These are phyloP conservation scores for Peterozyma toletana DNA, from an alignment of 805 yeast species.

Conservation along the genomic window DNA sequence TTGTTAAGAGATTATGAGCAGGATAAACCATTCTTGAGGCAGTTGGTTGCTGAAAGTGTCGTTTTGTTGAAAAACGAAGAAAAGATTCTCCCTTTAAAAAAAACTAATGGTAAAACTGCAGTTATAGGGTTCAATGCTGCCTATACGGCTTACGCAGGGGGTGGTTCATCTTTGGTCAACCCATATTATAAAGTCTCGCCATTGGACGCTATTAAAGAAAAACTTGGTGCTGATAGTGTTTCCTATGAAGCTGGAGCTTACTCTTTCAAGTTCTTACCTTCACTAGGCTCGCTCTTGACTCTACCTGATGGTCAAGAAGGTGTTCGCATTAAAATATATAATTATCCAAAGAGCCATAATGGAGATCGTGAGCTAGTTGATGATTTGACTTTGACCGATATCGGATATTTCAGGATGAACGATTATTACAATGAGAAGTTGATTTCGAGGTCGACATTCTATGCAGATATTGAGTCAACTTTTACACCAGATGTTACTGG, in stretches of 20 bases:
- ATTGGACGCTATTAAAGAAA: slow-evolving; percentile 32
- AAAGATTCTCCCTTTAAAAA: slow-evolving; percentile 35
- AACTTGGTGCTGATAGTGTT: slow-evolving; percentile 14
- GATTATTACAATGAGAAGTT: slow-evolving; percentile 21
- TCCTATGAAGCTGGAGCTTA: slow-evolving; percentile 28
- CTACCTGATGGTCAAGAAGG: slow-evolving; percentile 16
- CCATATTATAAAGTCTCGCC: slow-evolving; percentile 44
- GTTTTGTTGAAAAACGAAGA: slow-evolving; percentile 46
- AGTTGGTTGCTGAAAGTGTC: slow-evolving; percentile 36
- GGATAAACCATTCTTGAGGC: slow-evolving; percentile 31
- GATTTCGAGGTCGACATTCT: slow-evolving; percentile 22
- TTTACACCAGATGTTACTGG: slow-evolving; percentile 41
- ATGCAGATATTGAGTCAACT: slow-evolving; percentile 34
- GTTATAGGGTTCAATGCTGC: slow-evolving; percentile 58
- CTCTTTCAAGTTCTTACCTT: slow-evolving; percentile 26
- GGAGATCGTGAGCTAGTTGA: slow-evolving; percentile 20
- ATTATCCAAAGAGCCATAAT: slow-evolving; percentile 12
- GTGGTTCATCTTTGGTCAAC: slow-evolving; percentile 51
- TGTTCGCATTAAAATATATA: slow-evolving; percentile 16
- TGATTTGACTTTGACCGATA: slow-evolving; percentile 13
- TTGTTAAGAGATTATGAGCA: slow-evolving; percentile 28
- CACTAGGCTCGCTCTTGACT: slow-evolving; percentile 17
- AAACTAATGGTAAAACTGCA: slow-evolving; percentile 28
- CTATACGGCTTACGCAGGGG: slow-evolving; percentile 45
- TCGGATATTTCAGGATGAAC: slow-evolving; percentile 14